Percentiles rank a stretch among this genome's conserved stretches.
Evolutionary conservation across 176 grass and related monocot species (phyloP).

Genomic region (Raddia guianensis): DNA sequence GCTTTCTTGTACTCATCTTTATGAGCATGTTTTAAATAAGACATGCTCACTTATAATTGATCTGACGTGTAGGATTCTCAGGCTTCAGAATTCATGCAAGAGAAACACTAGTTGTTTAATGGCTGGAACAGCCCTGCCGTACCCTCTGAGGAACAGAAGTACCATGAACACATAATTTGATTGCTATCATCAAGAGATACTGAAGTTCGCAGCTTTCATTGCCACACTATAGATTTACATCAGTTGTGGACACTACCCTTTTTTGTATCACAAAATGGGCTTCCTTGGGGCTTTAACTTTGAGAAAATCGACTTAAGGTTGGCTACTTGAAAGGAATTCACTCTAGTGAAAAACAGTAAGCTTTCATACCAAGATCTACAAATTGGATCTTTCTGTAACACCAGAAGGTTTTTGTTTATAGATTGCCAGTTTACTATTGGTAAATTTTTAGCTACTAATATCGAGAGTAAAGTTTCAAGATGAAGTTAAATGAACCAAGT

Average conservation of each 20-base stretch:
- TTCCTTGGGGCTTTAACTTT: neutral
- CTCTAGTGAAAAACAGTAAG: conserved; percentile 29
- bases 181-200: neutral
- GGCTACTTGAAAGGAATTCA: neutral
- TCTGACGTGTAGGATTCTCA: conserved; percentile 13
- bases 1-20: neutral
- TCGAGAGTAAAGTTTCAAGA: neutral
- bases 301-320: neutral
- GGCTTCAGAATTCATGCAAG: conserved; percentile 7
- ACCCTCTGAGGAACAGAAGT: neutral
- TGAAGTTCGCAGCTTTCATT: neutral
- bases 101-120: neutral
- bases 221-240: neutral
- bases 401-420: neutral
- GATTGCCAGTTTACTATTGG: neutral
- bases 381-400: conserved; percentile 12
- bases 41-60: neutral
- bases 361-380: neutral
- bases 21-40: neutral
- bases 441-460: conserved; percentile 1
- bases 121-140: neutral
- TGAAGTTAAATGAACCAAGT: neutral
- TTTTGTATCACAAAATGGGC: neutral
- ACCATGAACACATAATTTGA: conserved; percentile 3
- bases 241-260: neutral